Evolutionary conservation across 2,329 filamentous ascomycete genomes (phyloP), one percentile per base, ranked within the genome.

Genomic region (Alternaria brassicae): DNA sequence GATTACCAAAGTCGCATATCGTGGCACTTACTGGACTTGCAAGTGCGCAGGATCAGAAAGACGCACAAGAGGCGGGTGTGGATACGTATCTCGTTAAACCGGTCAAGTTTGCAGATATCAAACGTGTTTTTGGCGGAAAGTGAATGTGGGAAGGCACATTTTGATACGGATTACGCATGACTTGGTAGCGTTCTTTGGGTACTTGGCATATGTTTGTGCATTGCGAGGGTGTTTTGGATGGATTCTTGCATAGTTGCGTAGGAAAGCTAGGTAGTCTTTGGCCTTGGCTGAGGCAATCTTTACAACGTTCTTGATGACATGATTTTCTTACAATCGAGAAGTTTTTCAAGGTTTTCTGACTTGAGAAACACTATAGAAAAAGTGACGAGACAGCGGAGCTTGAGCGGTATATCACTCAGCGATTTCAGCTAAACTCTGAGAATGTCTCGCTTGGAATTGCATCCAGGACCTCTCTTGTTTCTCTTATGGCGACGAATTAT

Each of bases 61-160:
- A 73, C 42, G 75, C 75, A 2, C 62, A 69, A n/a, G 66, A 74
- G 57, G 73, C 73, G 1, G 75, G 77, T 0, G 75, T 77, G 2
- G 72, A 79, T 56, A 71, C 74, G 65, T 79, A 77, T 60, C 69
- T 74, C 27, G 73, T 77, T 7, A 79, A 79, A 65, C 77, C 77
- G 3, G 70, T 79, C 41, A 75, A 74, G 50, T 72, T 79, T 62
- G 71, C 68, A 32, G 73, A 75, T 64, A 67, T 74, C 4, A 73
- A 64, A 60, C 60, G 69, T 37, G 55, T 74, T 8, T 71, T 74
- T 57, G 70, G 69, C 0, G 56, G 53, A 23, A 59, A 59, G 25
- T 56, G 39, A 50, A 12, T 25, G 6, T 17, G 8, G 17, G 4
- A 30, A 23, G 13, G 13, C 19, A 47, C 28, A 19, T 21, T 25